These are phyloP conservation scores for Tetraselmis chui DNA, from an alignment of 139 green algal genomes.

Conservation along the genomic window DNA sequence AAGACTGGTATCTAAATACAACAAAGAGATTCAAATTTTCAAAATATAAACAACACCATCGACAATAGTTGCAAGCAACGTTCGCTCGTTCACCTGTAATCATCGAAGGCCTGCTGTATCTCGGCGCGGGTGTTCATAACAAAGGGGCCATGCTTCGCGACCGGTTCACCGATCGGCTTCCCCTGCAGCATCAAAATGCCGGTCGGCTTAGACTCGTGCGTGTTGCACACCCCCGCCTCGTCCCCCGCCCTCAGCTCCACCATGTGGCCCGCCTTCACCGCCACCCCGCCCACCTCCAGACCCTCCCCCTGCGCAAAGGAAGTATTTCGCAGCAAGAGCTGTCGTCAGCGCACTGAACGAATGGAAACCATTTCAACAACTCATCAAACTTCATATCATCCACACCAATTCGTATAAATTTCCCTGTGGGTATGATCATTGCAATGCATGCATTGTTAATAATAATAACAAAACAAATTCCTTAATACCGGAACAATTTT, in stretches of 20 bases:
- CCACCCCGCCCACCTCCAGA: not conserved
- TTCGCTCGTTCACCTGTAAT: conserved; percentile 14
- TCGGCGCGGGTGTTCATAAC: conserved; percentile 33
- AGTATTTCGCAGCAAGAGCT: too few species aligned
- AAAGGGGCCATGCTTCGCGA: conserved; percentile 35
- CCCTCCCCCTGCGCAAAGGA: not conserved
- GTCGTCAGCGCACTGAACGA: too few species aligned
- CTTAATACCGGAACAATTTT: too few species aligned
- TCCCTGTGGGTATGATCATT: too few species aligned
- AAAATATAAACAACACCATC: too few species aligned
- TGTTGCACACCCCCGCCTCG: not conserved
- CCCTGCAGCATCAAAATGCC: conserved; percentile 25
- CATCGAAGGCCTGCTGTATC: conserved; percentile 28
- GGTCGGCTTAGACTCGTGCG: not conserved
- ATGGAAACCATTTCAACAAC: too few species aligned
- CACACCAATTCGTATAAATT: too few species aligned
- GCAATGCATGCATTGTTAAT: too few species aligned
- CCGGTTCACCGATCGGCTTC: conserved; percentile 28
- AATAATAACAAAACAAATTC: too few species aligned
- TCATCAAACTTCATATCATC: too few species aligned
- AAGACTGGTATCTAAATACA: too few species aligned
- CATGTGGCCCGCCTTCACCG: not conserved
- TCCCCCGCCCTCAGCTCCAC: conserved; percentile 5
- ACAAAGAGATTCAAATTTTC: too few species aligned
- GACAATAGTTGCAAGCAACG: not conserved